Percentiles rank a stretch among this genome's conserved stretches.
phyloP scores from a whole-genome alignment of 139 green algal species.

The Chlamydomonas schloesseri region DNA sequence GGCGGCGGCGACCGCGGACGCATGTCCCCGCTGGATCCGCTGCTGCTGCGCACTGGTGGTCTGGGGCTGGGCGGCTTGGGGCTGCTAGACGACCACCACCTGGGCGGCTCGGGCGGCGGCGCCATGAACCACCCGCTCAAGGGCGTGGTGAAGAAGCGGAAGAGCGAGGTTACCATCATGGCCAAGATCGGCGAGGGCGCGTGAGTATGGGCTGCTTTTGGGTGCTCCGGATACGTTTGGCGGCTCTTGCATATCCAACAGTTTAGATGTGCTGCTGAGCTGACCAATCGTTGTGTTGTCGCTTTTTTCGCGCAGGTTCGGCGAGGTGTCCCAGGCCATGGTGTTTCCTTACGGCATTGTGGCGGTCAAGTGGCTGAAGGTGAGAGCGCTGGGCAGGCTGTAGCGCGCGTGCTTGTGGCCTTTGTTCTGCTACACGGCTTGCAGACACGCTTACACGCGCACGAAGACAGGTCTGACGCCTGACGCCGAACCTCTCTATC shows the following conservation, averaged over 20 bases:
- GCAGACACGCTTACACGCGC: too few relatives aligned
- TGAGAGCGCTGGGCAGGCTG: neutral
- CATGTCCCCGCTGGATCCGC: neutral
- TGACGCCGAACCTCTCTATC: too few relatives aligned
- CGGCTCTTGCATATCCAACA: too few relatives aligned
- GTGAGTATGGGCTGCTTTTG: neutral
- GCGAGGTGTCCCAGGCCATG: conserved; percentile 81
- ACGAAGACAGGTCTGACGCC: too few relatives aligned
- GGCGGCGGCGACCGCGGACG: neutral
- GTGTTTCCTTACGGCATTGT: conserved; percentile 80
- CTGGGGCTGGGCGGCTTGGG: neutral
- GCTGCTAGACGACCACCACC: neutral
- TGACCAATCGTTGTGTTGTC: too few relatives aligned
- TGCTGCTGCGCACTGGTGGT: neutral
- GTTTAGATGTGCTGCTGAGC: too few relatives aligned
- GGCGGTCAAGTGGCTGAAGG: conserved; percentile 91
- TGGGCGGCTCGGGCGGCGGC: neutral
- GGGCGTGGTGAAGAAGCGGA: conserved; percentile 55
- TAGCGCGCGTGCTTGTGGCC: too few relatives aligned
- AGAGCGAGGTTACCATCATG: conserved; percentile 68
- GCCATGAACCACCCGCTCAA: conserved; percentile 38
- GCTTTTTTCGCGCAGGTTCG: conserved; percentile 63
- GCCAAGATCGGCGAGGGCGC: conserved; percentile 83
- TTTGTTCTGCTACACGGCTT: too few relatives aligned
- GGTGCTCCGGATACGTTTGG: too few relatives aligned